These are phyloP conservation scores for Lentinula detonsa DNA, from an alignment of 768 basidiomycete species.

Conservation along the genomic window DNA sequence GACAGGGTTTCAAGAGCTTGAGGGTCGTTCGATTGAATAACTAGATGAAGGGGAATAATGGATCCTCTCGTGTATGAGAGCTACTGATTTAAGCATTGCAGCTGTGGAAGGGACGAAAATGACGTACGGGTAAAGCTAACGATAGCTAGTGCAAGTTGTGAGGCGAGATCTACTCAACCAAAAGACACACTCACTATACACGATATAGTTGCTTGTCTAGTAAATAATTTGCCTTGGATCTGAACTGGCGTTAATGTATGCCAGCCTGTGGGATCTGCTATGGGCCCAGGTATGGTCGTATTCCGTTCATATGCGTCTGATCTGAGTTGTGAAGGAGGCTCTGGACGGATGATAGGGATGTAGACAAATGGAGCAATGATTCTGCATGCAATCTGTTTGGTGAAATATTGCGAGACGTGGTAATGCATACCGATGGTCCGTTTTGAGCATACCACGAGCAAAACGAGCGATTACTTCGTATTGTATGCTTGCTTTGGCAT, in stretches of 20 bases:
- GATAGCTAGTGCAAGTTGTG: not conserved
- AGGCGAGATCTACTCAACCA: not conserved
- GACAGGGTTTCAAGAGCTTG: constrained; percentile 10
- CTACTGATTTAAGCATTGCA: not conserved
- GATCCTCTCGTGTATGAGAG: constrained; percentile 12
- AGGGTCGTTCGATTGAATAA: not conserved
- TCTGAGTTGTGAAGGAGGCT: constrained; percentile 28
- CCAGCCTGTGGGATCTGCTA: constrained; percentile 33
- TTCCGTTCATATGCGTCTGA: constrained; percentile 27
- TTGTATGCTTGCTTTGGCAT: not conserved
- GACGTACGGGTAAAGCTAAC: constrained; percentile 5
- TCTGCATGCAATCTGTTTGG: not conserved
- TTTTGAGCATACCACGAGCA: not conserved
- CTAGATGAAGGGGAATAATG: constrained; percentile 8
- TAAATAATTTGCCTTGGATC: constrained; percentile 28
- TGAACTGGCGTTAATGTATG: constrained; percentile 21
- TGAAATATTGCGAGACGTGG: not conserved
- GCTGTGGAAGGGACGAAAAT: not conserved
- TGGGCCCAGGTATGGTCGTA: constrained; percentile 25
- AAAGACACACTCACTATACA: constrained; percentile 22
- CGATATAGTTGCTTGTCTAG: constrained; percentile 17
- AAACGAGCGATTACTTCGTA: constrained; percentile 3
- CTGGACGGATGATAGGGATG: constrained; percentile 25
- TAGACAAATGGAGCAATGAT: constrained; percentile 19
- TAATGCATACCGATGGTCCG: not conserved